Evolutionary conservation across 2,329 filamentous ascomycete species (phyloP).

Genomic region (Botryotinia convoluta): DNA sequence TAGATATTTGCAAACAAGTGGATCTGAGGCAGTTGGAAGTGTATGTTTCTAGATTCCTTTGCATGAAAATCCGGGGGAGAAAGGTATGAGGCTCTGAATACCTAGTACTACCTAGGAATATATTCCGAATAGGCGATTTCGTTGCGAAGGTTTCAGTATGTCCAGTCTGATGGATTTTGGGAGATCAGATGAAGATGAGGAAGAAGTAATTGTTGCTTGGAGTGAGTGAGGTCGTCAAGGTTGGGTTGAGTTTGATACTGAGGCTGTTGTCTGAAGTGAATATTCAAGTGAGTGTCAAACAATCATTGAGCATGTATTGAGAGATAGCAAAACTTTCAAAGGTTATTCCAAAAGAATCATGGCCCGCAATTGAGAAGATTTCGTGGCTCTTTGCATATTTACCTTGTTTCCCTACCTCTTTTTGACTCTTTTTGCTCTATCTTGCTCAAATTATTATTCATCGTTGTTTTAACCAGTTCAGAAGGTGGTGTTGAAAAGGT

Average conservation of each 20-base stretch:
- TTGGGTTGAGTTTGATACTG: background rate
- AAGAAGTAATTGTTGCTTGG: background rate
- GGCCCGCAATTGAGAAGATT: background rate
- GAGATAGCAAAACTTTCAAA: background rate
- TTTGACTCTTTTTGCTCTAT: background rate
- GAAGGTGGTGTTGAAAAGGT: background rate
- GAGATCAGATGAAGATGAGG: background rate
- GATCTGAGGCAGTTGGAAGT: conserved; percentile 14
- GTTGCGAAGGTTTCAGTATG: conserved; percentile 14
- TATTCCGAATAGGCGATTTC: background rate
- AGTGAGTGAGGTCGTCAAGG: background rate
- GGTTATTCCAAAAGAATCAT: background rate
- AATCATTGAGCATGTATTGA: background rate
- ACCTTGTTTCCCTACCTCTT: background rate
- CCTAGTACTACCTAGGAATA: background rate
- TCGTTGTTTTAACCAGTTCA: conserved; percentile 2
- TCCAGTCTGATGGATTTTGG: background rate
- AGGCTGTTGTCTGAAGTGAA: background rate
- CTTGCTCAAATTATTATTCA: conserved; percentile 8
- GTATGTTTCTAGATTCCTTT: conserved; percentile 17
- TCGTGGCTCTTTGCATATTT: background rate
- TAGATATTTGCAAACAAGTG: conserved; percentile 20
- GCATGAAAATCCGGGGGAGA: conserved; percentile 8
- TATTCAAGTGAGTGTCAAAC: background rate
- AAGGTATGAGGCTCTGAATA: conserved; percentile 6